A percentile compares a stretch with the other conserved stretches of the same genome.
Conservation (phyloP, 331 rosid genomes). For the Quercus phellos region DNA sequence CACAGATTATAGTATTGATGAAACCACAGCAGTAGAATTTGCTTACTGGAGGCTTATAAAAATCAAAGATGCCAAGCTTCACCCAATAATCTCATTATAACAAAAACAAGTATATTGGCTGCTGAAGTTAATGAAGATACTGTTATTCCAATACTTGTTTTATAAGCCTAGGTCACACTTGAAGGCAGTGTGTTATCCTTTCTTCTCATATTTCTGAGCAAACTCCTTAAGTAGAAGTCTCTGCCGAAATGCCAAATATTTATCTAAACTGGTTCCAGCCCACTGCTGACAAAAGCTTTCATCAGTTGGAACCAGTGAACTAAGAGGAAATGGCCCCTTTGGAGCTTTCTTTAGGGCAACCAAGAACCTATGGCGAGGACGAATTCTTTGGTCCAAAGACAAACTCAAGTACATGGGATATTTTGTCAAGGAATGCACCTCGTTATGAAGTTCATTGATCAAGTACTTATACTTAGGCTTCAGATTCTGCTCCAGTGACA, state of each 20-base stretch:
- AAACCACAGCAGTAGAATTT: not conserved
- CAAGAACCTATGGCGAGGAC: constrained; percentile 93
- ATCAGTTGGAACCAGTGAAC: constrained; percentile 87
- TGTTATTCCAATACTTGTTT: constrained; percentile 18
- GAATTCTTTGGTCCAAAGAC: constrained; percentile 94
- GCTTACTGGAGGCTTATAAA: constrained; percentile 2
- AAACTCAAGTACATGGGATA: constrained; percentile 93
- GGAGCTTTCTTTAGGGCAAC: constrained; percentile 94
- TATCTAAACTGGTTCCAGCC: constrained; percentile 93
- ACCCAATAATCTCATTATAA: constrained; percentile 4
- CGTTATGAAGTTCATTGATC: constrained; percentile 84
- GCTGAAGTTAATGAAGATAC: constrained; percentile 12
- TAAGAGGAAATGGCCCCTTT: constrained; percentile 92
- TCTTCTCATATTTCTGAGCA: constrained; percentile 72
- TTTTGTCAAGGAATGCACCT: constrained; percentile 85
- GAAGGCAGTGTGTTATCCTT: constrained; percentile 26
- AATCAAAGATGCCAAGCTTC: constrained; percentile 23
- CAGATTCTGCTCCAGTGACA: constrained; percentile 85
- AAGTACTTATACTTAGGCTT: constrained; percentile 93
- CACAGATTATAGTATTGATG: constrained; percentile 17
- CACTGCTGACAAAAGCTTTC: constrained; percentile 85
- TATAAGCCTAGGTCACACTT: constrained; percentile 19
- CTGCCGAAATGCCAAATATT: constrained; percentile 77
- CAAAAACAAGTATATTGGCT: not conserved
- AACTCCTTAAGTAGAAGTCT: constrained; percentile 62